Evolutionary conservation across 2,329 filamentous ascomycete species (phyloP).

Genomic region (Aspergillus sp.): DNA sequence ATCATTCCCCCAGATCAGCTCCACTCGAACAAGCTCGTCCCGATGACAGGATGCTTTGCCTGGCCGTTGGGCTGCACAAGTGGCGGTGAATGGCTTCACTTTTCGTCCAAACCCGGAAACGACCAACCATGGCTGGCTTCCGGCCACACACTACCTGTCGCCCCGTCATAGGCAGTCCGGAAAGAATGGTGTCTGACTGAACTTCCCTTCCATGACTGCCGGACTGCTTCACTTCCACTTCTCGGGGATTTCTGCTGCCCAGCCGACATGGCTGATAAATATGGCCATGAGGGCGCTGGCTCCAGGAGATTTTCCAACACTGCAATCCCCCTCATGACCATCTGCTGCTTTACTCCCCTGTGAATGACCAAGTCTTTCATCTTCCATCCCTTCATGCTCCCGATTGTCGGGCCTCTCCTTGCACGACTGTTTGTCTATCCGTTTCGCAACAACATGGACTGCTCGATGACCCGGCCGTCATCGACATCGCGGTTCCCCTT

Average conservation of each 20-base stretch:
- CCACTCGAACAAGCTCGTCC: background rate
- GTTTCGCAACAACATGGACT: slow-evolving; percentile 21
- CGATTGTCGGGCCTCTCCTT: slow-evolving; percentile 12
- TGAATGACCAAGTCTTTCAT: background rate
- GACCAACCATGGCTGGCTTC: slow-evolving; percentile 2
- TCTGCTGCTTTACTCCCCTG: background rate
- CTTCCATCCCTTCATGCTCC: slow-evolving; percentile 7
- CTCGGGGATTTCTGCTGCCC: slow-evolving; percentile 5
- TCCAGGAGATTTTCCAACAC: background rate
- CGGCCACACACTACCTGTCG: slow-evolving; percentile 7
- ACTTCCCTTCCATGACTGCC: background rate
- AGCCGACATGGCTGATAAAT: background rate
- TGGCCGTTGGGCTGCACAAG: slow-evolving; percentile 8
- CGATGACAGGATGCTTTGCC: background rate
- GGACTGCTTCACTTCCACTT: background rate
- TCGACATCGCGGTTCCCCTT: slow-evolving; percentile 20
- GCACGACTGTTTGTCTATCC: slow-evolving; percentile 16
- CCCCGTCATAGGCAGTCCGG: slow-evolving; percentile 11
- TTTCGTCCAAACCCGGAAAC: slow-evolving; percentile 3
- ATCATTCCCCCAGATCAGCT: no score
- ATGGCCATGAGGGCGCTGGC: background rate
- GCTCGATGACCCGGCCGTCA: slow-evolving; percentile 13
- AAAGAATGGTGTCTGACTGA: background rate
- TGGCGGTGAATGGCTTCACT: slow-evolving; percentile 13
- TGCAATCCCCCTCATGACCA: background rate